Evolutionary conservation across 257 asterid species (phyloP).

Genomic region (Gardenia jasminoides): DNA sequence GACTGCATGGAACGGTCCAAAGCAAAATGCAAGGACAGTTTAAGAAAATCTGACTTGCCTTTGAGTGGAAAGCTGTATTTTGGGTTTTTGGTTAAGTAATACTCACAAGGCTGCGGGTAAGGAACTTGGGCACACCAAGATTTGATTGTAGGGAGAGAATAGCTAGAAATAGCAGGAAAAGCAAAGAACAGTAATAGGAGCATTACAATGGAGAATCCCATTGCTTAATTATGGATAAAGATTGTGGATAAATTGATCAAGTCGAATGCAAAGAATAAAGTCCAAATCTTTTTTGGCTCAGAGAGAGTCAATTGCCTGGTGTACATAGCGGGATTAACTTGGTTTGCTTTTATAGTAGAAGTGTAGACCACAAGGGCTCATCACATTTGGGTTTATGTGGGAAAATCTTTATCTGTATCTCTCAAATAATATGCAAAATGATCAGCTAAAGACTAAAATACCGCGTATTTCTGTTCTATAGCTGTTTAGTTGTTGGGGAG

Average conservation of each 20-base stretch:
- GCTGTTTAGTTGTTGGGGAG: background rate
- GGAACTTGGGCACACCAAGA: conserved; percentile 78
- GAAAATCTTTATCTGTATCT: background rate
- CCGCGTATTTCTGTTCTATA: no score
- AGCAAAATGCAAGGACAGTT: conserved; percentile 48
- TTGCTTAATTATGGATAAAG: background rate
- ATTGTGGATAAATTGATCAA: background rate
- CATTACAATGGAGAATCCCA: background rate
- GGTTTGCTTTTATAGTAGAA: background rate
- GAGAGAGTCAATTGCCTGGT: background rate
- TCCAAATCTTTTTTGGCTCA: no score
- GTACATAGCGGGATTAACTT: background rate
- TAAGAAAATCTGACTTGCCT: conserved; percentile 54
- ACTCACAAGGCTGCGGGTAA: conserved; percentile 61
- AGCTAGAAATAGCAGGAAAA: conserved; percentile 30
- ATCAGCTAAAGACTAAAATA: background rate
- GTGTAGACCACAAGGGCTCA: no score
- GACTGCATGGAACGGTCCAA: conserved; percentile 57
- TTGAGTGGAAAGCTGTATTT: conserved; percentile 37
- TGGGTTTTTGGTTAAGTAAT: conserved; percentile 44
- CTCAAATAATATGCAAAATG: background rate
- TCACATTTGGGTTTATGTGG: background rate
- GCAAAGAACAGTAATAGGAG: conserved; percentile 1
- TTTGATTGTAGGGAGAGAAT: conserved; percentile 31
- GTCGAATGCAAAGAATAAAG: no score